Conservation (phyloP, 148 eudicot genomes). For the Chenopodium berlandieri region DNA sequence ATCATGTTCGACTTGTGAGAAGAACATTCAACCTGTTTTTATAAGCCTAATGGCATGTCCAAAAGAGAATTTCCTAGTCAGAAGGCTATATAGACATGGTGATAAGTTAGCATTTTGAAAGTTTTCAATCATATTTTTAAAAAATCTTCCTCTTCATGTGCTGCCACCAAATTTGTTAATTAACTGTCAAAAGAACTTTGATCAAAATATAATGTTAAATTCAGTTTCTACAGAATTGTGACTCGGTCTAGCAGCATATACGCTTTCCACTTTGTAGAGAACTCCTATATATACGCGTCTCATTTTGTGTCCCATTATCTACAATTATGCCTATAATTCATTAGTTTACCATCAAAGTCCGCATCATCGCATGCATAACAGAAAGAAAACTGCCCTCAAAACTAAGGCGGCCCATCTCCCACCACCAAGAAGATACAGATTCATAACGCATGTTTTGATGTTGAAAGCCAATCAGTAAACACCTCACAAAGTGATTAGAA, state of each 20-base stretch:
- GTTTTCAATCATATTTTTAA: neutral
- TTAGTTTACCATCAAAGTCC: neutral
- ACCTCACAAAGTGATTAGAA: neutral
- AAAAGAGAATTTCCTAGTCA: neutral
- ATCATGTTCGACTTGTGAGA: neutral
- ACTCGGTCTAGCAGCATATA: neutral
- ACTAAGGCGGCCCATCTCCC: neutral
- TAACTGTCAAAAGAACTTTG: neutral
- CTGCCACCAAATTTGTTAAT: neutral
- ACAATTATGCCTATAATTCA: no score
- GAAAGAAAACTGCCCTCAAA: neutral
- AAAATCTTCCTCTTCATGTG: neutral
- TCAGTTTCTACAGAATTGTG: constrained; percentile 2
- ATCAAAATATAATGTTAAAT: neutral
- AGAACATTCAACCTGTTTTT: neutral
- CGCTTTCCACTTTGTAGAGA: neutral
- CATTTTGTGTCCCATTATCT: no score
- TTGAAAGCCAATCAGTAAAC: neutral
- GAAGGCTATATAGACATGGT: neutral
- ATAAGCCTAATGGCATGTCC: neutral
- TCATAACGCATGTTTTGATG: neutral
- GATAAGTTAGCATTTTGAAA: neutral
- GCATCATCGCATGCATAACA: neutral
- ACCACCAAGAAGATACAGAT: neutral
- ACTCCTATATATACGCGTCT: no score